A percentile compares a stretch with the other conserved stretches of the same genome.
phyloP scores from a whole-genome alignment of 2,329 filamentous ascomycete genomes.

The Aureobasidium lini region DNA sequence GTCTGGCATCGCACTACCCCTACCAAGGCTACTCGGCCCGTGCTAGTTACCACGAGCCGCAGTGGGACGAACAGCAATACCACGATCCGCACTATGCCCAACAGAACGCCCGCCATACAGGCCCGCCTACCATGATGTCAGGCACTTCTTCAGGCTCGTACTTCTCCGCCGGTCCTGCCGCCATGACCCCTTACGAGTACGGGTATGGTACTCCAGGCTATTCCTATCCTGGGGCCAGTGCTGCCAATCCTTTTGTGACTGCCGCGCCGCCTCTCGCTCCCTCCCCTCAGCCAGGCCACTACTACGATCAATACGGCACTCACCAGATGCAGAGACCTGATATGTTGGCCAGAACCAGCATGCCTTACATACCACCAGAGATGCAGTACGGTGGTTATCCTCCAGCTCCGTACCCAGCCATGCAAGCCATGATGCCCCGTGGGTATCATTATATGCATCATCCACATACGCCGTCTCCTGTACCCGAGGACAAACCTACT shows the following conservation, averaged over 20 bases:
- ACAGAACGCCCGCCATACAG: slow-evolving; percentile 27
- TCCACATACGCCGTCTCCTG: not conserved
- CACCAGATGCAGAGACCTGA: slow-evolving; percentile 6
- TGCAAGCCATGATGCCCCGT: slow-evolving; percentile 17
- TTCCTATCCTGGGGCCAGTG: slow-evolving; percentile 24
- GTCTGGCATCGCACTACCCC: slow-evolving; percentile 31
- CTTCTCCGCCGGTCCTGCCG: not conserved
- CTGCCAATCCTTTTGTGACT: slow-evolving; percentile 14
- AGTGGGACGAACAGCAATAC: slow-evolving; percentile 18
- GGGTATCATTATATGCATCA: not conserved
- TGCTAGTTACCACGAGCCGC: slow-evolving; percentile 27
- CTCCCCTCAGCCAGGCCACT: not conserved
- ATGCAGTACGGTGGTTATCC: not conserved
- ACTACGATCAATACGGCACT: slow-evolving; percentile 16
- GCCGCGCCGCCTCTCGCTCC: slow-evolving; percentile 12
- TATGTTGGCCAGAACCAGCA: not conserved
- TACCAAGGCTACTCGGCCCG: slow-evolving; percentile 20
- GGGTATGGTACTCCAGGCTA: slow-evolving; percentile 11
- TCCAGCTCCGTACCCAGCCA: slow-evolving; percentile 4
- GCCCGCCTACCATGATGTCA: slow-evolving; percentile 33
- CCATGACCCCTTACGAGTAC: slow-evolving; percentile 11
- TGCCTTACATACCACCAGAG: not conserved
- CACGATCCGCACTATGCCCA: slow-evolving; percentile 18
- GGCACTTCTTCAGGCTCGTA: not conserved
- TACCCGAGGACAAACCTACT: not conserved